These are phyloP conservation scores for Jackrogersella multiformis DNA, from an alignment of 495 filamentous ascomycete species.

Conservation along the genomic window DNA sequence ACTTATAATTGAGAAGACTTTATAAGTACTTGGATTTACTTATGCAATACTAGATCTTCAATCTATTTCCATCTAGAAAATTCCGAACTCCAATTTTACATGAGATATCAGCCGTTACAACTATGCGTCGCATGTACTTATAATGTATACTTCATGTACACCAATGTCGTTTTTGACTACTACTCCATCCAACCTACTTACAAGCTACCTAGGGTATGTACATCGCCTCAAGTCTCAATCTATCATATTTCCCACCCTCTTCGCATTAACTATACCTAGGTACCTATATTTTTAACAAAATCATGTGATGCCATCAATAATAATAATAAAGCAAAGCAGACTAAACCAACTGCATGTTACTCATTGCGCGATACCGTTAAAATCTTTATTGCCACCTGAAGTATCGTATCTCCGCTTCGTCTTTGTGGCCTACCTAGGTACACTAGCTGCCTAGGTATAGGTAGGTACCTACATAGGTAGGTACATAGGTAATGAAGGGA, in stretches of 20 bases:
- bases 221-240: slow-evolving; percentile 24
- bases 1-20: not conserved
- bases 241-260: slow-evolving; percentile 18
- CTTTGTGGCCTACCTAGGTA: too few species aligned
- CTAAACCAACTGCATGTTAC: not conserved
- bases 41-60: not conserved
- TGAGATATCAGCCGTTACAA: not conserved
- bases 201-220: too few species aligned
- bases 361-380: not conserved
- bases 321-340: slow-evolving; percentile 4
- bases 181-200: slow-evolving; percentile 23
- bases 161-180: slow-evolving; percentile 1
- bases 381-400: too few species aligned
- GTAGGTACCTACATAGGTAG: too few species aligned
- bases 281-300: not conserved
- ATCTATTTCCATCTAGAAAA: not conserved
- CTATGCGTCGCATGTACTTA: not conserved
- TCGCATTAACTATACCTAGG: slow-evolving; percentile 21
- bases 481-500: slow-evolving; percentile 7
- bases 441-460: too few species aligned
- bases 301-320: slow-evolving; percentile 24
- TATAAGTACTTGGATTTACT: slow-evolving; percentile 13
- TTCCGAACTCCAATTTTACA: not conserved
- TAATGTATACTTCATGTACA: not conserved
- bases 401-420: slow-evolving; percentile 6